These are phyloP conservation scores for Pancytospora epiphaga DNA, from an alignment of 371 early-diverging fungal species.

Conservation along the genomic window DNA sequence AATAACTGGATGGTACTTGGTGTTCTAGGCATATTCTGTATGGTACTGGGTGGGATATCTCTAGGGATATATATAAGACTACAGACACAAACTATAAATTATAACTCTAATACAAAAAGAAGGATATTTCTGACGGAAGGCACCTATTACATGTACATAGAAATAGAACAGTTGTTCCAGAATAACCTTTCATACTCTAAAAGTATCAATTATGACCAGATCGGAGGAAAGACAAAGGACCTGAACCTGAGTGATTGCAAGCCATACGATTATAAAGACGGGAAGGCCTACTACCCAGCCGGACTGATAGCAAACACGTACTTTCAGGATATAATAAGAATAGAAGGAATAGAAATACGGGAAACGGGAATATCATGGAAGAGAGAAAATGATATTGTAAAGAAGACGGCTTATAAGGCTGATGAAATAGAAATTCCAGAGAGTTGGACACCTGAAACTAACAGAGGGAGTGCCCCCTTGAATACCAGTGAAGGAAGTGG, in stretches of 20 bases:
- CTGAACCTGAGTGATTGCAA: slow-evolving; percentile 57
- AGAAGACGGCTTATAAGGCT: slow-evolving; percentile 63
- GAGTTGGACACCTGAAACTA: slow-evolving; percentile 29
- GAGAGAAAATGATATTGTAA: slow-evolving; percentile 30
- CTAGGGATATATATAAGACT: not conserved
- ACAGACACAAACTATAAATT: not conserved
- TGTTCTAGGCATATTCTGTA: slow-evolving; percentile 5
- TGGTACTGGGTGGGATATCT: not conserved
- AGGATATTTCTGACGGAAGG: slow-evolving; percentile 19
- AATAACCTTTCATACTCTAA: slow-evolving; percentile 87
- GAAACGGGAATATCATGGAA: slow-evolving; percentile 74
- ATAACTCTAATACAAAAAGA: not conserved
- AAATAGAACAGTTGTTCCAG: slow-evolving; percentile 88
- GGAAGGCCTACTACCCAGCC: slow-evolving; percentile 71
- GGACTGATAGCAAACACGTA: slow-evolving; percentile 90
- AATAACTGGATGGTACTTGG: not conserved
- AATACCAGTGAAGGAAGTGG: slow-evolving; percentile 40
- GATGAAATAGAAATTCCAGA: slow-evolving; percentile 61
- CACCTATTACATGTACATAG: slow-evolving; percentile 52
- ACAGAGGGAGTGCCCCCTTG: slow-evolving; percentile 16
- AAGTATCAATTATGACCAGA: slow-evolving; percentile 71
- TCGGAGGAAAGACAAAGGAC: slow-evolving; percentile 65
- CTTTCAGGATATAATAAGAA: slow-evolving; percentile 67
- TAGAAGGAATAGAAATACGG: slow-evolving; percentile 62
- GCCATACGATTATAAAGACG: slow-evolving; percentile 60